Evolutionary conservation across 495 filamentous ascomycete species (phyloP), one percentile per base, ranked within the genome.

Genomic region (Penicillium maclennaniae): DNA sequence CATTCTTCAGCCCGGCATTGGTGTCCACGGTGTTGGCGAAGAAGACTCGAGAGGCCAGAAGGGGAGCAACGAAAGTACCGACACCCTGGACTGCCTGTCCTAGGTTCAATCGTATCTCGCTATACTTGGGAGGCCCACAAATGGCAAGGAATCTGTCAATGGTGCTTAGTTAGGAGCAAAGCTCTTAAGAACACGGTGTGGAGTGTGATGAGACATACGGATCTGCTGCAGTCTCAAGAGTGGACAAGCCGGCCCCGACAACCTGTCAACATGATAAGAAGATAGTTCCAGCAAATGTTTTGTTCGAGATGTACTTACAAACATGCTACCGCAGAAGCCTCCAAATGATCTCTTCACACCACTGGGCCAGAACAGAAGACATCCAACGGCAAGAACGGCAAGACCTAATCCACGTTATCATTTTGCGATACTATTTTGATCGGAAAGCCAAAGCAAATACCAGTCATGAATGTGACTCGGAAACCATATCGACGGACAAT

Each of bases 201-300:
- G 15, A 6, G 3, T n/a, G 10, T 16, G 10, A 6, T 39, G 25
- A 16, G 16, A 51, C 49, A 2, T 45, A 52, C 34, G 86, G 84
- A 63, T 90, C 85, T 12, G 87, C 87, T 7, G 82, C 79, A 3
- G 87, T 89, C 59, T 91, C 87, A 46, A 91, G 79, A 3, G 85
- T 83, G 4, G 79, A 81, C 0, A 91, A 75, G 7, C 87, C 87
- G 47, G 77, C 75, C 5, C 87, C 86, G 45, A 89, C 82, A 52
- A 89, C 79, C 50, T 53, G 14, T 20, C n/a, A 34, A 36, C 12
- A 31, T 12, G 10, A 7, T 31, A 6, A 31, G 27, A 31, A 31
- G 27, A 31, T 12, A 7, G n/a, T 9, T 0, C n/a, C 19, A 39
- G 16, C 12, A 25, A 16, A 5, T 4, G 3, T 42, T 12, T 5